phyloP scores from a whole-genome alignment of 768 basidiomycete genomes.

The Russula lepida region DNA sequence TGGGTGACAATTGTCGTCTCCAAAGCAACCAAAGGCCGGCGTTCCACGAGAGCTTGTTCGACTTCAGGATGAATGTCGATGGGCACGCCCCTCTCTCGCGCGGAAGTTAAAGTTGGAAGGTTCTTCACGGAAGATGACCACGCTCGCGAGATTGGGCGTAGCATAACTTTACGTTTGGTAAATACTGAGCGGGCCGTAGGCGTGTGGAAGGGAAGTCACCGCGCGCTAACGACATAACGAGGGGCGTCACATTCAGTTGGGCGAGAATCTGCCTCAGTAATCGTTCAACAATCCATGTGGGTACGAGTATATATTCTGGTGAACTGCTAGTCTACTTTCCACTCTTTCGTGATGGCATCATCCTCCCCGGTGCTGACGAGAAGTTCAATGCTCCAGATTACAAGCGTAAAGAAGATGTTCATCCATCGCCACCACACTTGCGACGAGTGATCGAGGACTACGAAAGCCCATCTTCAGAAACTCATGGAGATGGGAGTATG shows the following conservation, averaged over 20 bases:
- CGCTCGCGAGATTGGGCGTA: constrained; percentile 1
- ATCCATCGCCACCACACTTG: constrained; percentile 93
- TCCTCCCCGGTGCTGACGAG: constrained; percentile 67
- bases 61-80: constrained; percentile 81
- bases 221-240: not conserved
- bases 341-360: constrained; percentile 48
- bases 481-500: not conserved
- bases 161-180: not conserved
- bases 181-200: not conserved
- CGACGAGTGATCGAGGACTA: constrained; percentile 82
- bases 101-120: constrained; percentile 20
- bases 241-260: not conserved
- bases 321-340: constrained; percentile 50
- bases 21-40: constrained; percentile 74
- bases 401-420: constrained; percentile 79
- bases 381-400: constrained; percentile 77
- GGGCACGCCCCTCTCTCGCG: constrained; percentile 24
- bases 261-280: too few species aligned
- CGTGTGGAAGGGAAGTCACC: not conserved
- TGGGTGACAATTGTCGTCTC: constrained; percentile 92
- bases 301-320: not conserved
- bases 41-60: constrained; percentile 59
- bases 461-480: not conserved
- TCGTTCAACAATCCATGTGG: not conserved
- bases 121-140: constrained; percentile 4